Evolutionary conservation across 768 basidiomycete species (phyloP).

Genomic region (Cubamyces lactineus): DNA sequence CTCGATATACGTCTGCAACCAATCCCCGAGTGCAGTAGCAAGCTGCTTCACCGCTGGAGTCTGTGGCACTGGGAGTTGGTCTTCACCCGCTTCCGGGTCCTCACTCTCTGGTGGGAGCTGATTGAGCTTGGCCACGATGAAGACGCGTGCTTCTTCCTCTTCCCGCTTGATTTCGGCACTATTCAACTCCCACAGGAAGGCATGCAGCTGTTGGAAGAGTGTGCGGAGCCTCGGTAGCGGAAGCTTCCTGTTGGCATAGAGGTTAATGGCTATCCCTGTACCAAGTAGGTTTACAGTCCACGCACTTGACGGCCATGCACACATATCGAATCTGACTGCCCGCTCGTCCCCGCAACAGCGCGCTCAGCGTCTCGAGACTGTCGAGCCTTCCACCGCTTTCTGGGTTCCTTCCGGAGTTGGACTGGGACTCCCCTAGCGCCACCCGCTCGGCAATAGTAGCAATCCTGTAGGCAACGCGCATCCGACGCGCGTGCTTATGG

Average conservation of each 20-base stretch:
- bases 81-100: neutral
- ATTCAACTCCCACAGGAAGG: constrained; percentile 40
- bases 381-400: constrained; percentile 25
- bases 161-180: constrained; percentile 36
- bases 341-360: constrained; percentile 48
- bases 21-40: constrained; percentile 44
- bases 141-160: constrained; percentile 37
- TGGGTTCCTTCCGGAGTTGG: constrained; percentile 25
- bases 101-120: constrained; percentile 14
- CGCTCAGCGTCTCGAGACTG: constrained; percentile 46
- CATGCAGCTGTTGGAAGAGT: constrained; percentile 46
- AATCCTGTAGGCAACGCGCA: constrained; percentile 54
- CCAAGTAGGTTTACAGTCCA: neutral
- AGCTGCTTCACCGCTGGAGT: constrained; percentile 15
- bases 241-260: constrained; percentile 43
- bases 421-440: neutral
- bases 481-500: constrained; percentile 32
- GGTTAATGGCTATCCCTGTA: neutral
- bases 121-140: constrained; percentile 21
- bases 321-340: constrained; percentile 49
- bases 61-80: neutral
- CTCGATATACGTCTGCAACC: constrained; percentile 57
- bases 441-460: constrained; percentile 48
- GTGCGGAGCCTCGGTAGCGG: constrained; percentile 35
- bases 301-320: constrained; percentile 53